phyloP scores from a whole-genome alignment of 225 moss, liverwort and hornwort genomes.

The Asterella californica region DNA sequence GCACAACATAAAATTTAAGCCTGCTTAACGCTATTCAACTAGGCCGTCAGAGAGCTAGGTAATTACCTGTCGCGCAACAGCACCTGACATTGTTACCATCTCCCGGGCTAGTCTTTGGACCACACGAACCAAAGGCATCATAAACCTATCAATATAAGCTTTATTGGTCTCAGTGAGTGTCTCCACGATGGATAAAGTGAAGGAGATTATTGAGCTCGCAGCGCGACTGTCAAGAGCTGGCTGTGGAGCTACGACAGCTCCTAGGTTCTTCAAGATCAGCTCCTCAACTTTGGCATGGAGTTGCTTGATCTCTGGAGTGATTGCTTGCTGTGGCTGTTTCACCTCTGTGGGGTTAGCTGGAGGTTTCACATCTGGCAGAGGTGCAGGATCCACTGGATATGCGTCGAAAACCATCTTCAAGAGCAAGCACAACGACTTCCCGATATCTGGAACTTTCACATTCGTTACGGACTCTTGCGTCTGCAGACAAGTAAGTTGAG shows the following conservation, averaged over 20 bases:
- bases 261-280: slow-evolving; percentile 83
- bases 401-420: slow-evolving; percentile 96
- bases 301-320: slow-evolving; percentile 64
- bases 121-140: slow-evolving; percentile 86
- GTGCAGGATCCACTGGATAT: slow-evolving; percentile 70
- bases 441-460: slow-evolving; percentile 78
- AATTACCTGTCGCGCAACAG: slow-evolving; percentile 77
- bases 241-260: slow-evolving; percentile 60
- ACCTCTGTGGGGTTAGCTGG: slow-evolving; percentile 27
- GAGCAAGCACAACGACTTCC: slow-evolving; percentile 80
- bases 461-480: slow-evolving; percentile 74
- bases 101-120: slow-evolving; percentile 90
- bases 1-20: too few relatives aligned
- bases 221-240: slow-evolving; percentile 67
- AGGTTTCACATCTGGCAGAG: slow-evolving; percentile 56
- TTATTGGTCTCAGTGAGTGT: slow-evolving; percentile 83
- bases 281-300: slow-evolving; percentile 95
- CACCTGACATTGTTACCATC: slow-evolving; percentile 68
- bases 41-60: not conserved
- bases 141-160: slow-evolving; percentile 79
- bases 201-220: slow-evolving; percentile 65
- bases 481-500: slow-evolving; percentile 34
- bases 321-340: slow-evolving; percentile 30
- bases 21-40: too few relatives aligned
- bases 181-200: slow-evolving; percentile 79